Evolutionary conservation across 2,329 filamentous ascomycete genomes (phyloP), one percentile per base, ranked within the genome.

Genomic region (Chrysoporthe cubensis): DNA sequence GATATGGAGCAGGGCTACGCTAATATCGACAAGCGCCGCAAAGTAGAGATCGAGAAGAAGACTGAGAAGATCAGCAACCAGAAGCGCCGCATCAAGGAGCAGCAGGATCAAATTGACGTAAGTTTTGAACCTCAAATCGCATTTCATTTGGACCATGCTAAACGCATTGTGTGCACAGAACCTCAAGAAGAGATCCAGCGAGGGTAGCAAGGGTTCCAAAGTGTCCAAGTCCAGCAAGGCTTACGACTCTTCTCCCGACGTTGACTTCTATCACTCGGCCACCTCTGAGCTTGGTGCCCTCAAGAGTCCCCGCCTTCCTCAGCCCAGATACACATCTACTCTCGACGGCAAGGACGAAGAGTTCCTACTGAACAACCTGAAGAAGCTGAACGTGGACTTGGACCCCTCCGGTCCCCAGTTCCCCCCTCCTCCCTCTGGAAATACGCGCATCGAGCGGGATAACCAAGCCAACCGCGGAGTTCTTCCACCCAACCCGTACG

Each of bases 21-120:
- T 44, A 64, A 59, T 44, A 32, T 34, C n/a, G 66, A 68, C 18
- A 65, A 64, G 62, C 43, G 60, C 52, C 58, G 65, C 54, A 69
- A 68, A 59, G 26, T 58, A 13, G 68, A 68, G 21, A 14, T 63
- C 5, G 62, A 68, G 52, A 67, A 66, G 50, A 50, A 68, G 40
- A 44, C 26, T 8, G 68, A 68, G 26, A 69, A 69, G 58, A 65
- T 69, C 62, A 65, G n/a, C 62, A 69, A 69, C 13, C 68, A 69
- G 46, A 69, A 69, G 68, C 65, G 65, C n/a, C 68, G 68, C 37
- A 69, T 69, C 62, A 67, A 60, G 18, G 68, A 69, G 62, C 68
- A 69, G 59, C 66, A 68, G 44, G 52, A 64, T 6, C 68, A 69
- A 59, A 69, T 68, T n/a, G 68, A 69, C 57, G 68, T 62, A 68